Conservation (phyloP, 495 filamentous ascomycete genomes). For the Penicillium canariense region DNA sequence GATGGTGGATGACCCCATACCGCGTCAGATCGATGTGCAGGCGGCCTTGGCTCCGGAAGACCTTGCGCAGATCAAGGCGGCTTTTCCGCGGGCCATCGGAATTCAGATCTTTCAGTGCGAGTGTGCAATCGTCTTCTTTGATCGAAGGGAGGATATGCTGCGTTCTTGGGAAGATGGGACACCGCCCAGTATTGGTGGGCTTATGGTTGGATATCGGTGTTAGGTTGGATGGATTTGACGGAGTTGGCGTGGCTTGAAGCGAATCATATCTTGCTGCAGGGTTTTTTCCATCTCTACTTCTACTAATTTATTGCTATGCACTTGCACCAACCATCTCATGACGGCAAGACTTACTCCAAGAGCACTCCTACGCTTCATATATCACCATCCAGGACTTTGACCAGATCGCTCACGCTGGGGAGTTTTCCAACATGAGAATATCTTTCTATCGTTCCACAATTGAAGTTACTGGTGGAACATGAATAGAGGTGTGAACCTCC, state of each 20-base stretch:
- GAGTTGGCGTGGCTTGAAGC: conserved; percentile 8
- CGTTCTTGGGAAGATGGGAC: not conserved
- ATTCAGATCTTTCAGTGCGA: conserved; percentile 1
- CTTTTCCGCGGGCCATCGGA: not conserved
- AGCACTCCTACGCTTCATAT: conserved; percentile 28
- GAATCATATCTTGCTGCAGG: conserved; percentile 10
- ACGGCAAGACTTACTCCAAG: conserved; percentile 23
- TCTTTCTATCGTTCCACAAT: not conserved
- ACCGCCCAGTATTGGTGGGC: not conserved
- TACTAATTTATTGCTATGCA: too few species aligned
- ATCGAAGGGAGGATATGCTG: conserved; percentile 3
- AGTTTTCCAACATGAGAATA: not conserved
- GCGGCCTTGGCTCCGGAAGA: not conserved
- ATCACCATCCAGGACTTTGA: conserved; percentile 29
- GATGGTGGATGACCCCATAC: not conserved
- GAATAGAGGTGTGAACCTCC: conserved; percentile 13
- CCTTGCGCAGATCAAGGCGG: not conserved
- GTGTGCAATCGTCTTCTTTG: conserved; percentile 1
- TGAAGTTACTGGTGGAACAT: not conserved
- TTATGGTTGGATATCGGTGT: conserved; percentile 3
- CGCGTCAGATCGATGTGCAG: not conserved
- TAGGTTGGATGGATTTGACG: not conserved
- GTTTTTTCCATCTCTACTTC: conserved; percentile 10
- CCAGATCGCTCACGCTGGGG: conserved; percentile 17
- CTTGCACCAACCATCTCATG: conserved; percentile 8